Evolutionary conservation across 2,329 filamentous ascomycete species (phyloP), one percentile per base, ranked within the genome.

Genomic region (Ophiostoma tasmaniense): DNA sequence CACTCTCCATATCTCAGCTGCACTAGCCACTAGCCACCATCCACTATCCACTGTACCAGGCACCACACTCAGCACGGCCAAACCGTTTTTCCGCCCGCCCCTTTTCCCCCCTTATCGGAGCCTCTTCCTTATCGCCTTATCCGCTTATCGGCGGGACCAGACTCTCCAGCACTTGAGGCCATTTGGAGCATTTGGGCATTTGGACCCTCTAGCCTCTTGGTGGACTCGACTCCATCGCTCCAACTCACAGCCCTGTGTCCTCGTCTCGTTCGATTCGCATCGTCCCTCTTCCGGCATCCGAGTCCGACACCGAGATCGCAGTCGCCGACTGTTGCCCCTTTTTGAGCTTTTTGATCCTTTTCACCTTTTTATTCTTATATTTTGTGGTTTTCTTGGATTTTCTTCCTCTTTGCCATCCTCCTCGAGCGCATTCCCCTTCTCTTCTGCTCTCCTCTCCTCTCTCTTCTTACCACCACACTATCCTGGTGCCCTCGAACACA

Each of bases 1-100:
- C 11, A 25, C 50, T 55, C 8, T 37, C 14, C 22, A 52, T 20
- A 50, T 7, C 67, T 22, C 28, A 28, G n/a, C 22, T 6, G 37
- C 25, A 64, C 61, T n/a, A 45, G 42, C 42, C 6, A 45, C 14
- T 45, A 45, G 14, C 39, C 39, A 45, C 39, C 20, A 6, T 20
- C 11, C 8, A 10, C 2, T 37, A 39, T 33, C 59, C 64, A 17
- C 30, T 22, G 14, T 45, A 20, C 17, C 28, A 65, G 59, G 61
- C 28, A 66, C 35, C 30, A 52, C 30, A 45, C 17, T 52, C 22
- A 33, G 39, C 11, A 33, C 68, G 55, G 68, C 42, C 33, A 55
- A 67, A 65, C 33, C 33, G 33, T 69, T 69, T 59, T 69, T 67
- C 68, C 68, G 68, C 61, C 25, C 22, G n/a, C 11, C 22, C 52